Base-by-base conservation (phyloP, 2,329 filamentous ascomycete species). In the Coniella lustricola region DNA sequence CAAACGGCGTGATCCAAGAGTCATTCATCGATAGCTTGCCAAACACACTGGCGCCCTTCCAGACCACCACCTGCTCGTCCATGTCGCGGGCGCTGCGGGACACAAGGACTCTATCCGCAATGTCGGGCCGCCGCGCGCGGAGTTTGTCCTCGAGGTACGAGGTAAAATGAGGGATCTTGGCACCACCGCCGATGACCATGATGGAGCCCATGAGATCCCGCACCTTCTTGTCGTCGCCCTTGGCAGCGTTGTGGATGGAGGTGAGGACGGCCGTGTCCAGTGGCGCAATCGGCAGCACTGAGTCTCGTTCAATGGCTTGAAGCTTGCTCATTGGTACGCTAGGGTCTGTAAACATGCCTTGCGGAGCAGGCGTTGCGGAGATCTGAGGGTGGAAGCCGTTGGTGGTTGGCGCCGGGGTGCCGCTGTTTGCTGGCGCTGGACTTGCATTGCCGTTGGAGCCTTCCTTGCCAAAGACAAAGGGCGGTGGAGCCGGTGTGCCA, bases 11-110 rank as follows among this genome's bases (percentile, higher is more conserved):
- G 61, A 97, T 88, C 93, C 93, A 98, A 60, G 86, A 93, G 65
- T 98, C 93, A 67, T 97, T 97, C 14, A 89, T 90, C 39, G 83
- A 79, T 57, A 97, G 71, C 69, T 95, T 90, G 3, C 89, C 90
- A 72, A 96, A 98, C 14, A 98, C 90, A 63, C 90, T 95, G 1
- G 88, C 93, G 3, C 93, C 93, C 75, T 98, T 98, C 93, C 93
- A 98, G 8, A 85, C 84, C 46, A 97, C 86, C n/a, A 97, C 90
- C 67, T 96, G 90, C 52, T 93, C 89, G 67, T 98, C 93, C 71
- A 98, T 85, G 59, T 98, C 93, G 59, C 91, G 76, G 0, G 93
- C 93, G 75, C 75, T 93, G 52, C 76, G 72, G 53, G 79, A 81
- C 45, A 84, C 80, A 20, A 82, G 67, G 53, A 84, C 81, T 51